These are phyloP conservation scores for Clarkia xantiana DNA, from an alignment of 345 rosid genomes.

Conservation along the genomic window DNA sequence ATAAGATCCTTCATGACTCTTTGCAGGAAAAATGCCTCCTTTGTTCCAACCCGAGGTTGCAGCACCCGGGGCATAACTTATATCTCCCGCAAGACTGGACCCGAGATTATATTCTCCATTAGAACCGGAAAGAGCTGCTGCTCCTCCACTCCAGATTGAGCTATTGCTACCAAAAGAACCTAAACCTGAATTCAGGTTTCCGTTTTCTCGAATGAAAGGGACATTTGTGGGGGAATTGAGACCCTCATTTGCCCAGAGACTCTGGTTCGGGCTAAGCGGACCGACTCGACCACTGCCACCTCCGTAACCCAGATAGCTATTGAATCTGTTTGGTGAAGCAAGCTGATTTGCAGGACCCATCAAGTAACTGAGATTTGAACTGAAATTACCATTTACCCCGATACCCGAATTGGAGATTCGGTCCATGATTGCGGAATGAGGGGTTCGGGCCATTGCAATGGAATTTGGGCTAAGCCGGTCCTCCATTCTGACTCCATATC, in stretches of 20 bases:
- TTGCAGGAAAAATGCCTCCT: conserved; percentile 3
- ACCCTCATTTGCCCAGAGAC: conserved; percentile 51
- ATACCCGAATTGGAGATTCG: conserved; percentile 27
- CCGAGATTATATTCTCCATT: conserved; percentile 14
- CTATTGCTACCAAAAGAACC: conserved; percentile 43
- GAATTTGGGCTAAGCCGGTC: too few species aligned
- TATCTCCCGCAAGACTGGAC: conserved; percentile 19
- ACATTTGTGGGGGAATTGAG: conserved; percentile 11
- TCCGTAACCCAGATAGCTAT: conserved; percentile 16
- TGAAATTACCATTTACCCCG: conserved; percentile 33
- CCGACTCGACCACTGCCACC: conserved; percentile 3
- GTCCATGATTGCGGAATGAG: conserved; percentile 14
- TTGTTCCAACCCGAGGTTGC: conserved; percentile 36
- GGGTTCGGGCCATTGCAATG: too few species aligned
- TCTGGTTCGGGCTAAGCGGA: conserved; percentile 35
- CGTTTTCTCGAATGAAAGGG: conserved; percentile 18
- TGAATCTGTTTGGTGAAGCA: conserved; percentile 30
- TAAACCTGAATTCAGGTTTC: conserved; percentile 15
- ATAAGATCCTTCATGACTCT: conserved; percentile 19
- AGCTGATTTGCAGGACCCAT: conserved; percentile 31
- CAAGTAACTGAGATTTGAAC: conserved; percentile 31
- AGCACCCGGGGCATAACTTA: conserved; percentile 20
- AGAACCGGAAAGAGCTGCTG: conserved; percentile 17
- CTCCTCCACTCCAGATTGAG: conserved; percentile 31
- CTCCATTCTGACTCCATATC: conserved; percentile 41